A percentile compares a stretch with the other conserved stretches of the same genome.
Evolutionary conservation across 208 protist genomes (phyloP).

Genomic region (Angomonas ambiguus): DNA sequence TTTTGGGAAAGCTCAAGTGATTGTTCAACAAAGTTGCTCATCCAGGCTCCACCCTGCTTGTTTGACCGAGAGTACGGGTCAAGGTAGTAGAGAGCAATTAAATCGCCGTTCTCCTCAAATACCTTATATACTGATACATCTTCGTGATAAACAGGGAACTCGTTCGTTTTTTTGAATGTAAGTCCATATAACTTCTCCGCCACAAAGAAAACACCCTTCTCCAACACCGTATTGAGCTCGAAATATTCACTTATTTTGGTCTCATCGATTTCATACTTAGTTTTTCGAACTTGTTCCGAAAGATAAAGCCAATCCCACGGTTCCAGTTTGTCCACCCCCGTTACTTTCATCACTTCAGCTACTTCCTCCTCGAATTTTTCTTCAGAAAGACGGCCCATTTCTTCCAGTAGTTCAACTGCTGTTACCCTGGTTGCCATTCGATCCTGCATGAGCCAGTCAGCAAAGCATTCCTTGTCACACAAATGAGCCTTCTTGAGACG

Average conservation of each 20-base stretch:
- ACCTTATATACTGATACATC: constrained; percentile 37
- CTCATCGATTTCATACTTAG: constrained; percentile 43
- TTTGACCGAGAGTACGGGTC: constrained; percentile 46
- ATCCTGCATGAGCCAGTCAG: constrained; percentile 35
- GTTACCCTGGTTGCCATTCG: constrained; percentile 41
- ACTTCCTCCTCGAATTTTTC: constrained; percentile 20
- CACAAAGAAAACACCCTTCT: constrained; percentile 45
- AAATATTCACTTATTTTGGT: constrained; percentile 47
- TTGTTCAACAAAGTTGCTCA: constrained; percentile 46
- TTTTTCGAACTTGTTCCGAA: constrained; percentile 40
- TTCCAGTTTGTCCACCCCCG: constrained; percentile 14
- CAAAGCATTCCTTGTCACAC: constrained; percentile 42
- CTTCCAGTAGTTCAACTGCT: constrained; percentile 23
- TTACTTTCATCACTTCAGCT: constrained; percentile 19
- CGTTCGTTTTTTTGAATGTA: constrained; percentile 30
- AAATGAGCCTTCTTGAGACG: constrained; percentile 41
- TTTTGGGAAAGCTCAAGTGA: constrained; percentile 23
- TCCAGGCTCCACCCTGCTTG: constrained; percentile 57
- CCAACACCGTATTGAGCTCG: constrained; percentile 44
- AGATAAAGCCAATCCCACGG: constrained; percentile 52
- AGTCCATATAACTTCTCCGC: constrained; percentile 55
- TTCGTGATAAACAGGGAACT: constrained; percentile 43
- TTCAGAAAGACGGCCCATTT: constrained; percentile 12
- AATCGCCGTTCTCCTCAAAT: constrained; percentile 24
- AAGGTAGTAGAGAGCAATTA: constrained; percentile 42